These are phyloP conservation scores for Kwoniella botswanensis DNA, from an alignment of 768 basidiomycete species.

Conservation along the genomic window DNA sequence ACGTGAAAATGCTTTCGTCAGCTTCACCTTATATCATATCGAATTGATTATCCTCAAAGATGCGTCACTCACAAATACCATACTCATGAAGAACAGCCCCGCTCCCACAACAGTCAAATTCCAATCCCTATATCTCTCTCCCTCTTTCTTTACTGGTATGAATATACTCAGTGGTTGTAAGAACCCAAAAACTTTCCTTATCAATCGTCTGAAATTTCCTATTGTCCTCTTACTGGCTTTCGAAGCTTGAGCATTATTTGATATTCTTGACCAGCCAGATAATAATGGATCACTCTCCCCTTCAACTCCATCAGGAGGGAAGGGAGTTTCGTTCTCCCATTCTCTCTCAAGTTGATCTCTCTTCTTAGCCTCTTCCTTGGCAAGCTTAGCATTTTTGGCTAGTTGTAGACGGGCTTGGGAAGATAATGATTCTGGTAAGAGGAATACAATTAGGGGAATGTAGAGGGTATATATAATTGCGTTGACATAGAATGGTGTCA, in stretches of 20 bases:
- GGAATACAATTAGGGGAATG: slow-evolving; percentile 67
- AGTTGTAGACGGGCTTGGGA: slow-evolving; percentile 59
- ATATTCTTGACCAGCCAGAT: slow-evolving; percentile 44
- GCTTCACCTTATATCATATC: background rate
- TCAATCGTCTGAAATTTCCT: slow-evolving; percentile 48
- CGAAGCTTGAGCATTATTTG: slow-evolving; percentile 19
- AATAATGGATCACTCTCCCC: slow-evolving; percentile 25
- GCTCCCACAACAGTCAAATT: slow-evolving; percentile 73
- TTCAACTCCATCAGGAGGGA: background rate
- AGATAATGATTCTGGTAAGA: slow-evolving; percentile 69
- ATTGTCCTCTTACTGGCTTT: slow-evolving; percentile 38
- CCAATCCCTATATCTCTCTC: slow-evolving; percentile 67
- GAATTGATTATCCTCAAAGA: background rate
- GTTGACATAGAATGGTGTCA: slow-evolving; percentile 75
- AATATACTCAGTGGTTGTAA: slow-evolving; percentile 74
- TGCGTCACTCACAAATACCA: slow-evolving; percentile 66
- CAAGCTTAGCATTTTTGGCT: slow-evolving; percentile 37
- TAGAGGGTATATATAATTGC: slow-evolving; percentile 64
- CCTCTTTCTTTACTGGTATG: slow-evolving; percentile 62
- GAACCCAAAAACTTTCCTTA: slow-evolving; percentile 61
- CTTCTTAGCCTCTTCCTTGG: slow-evolving; percentile 29
- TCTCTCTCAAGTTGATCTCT: slow-evolving; percentile 49
- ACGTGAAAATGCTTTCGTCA: background rate
- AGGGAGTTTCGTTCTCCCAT: slow-evolving; percentile 51
- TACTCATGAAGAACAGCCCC: slow-evolving; percentile 68